A percentile compares a stretch with the other conserved stretches of the same genome.
These are phyloP conservation scores for Posidonia australis DNA, from an alignment of 106 monocot genomes.

Conservation along the genomic window DNA sequence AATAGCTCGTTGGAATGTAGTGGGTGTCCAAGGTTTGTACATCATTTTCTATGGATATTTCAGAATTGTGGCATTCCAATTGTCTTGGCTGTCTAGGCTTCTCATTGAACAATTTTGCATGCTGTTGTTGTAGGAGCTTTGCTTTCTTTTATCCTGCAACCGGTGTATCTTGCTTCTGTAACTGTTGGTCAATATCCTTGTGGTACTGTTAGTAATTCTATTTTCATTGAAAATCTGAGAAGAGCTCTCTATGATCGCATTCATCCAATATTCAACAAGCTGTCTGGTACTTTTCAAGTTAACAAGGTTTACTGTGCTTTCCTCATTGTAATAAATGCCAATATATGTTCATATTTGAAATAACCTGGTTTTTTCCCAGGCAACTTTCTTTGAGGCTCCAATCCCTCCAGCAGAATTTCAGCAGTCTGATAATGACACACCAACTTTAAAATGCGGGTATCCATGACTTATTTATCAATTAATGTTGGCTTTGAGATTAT, in stretches of 20 bases:
- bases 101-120: neutral
- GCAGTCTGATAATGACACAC: conserved; percentile 7
- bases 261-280: conserved; percentile 18
- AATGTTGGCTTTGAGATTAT: too few species aligned
- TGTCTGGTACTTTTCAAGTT: neutral
- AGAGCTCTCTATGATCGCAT: conserved; percentile 34
- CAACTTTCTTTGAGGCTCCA: conserved; percentile 37
- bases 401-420: conserved; percentile 51
- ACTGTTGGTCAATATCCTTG: conserved; percentile 37
- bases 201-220: conserved; percentile 19
- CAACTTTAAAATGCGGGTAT: conserved; percentile 85
- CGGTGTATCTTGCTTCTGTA: conserved; percentile 67
- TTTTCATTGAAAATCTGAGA: conserved; percentile 26
- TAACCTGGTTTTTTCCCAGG: conserved; percentile 14
- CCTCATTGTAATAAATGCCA: neutral
- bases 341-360: neutral
- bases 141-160: conserved; percentile 60
- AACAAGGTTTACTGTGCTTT: neutral
- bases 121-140: conserved; percentile 50
- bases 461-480: neutral
- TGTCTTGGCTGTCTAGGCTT: neutral
- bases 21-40: conserved; percentile 80
- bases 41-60: neutral
- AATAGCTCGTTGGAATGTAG: conserved; percentile 79
- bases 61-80: too few species aligned